Evolutionary conservation across 2,329 filamentous ascomycete species (phyloP).

Genomic region (Ophiocordyceps camponoti-floridani): DNA sequence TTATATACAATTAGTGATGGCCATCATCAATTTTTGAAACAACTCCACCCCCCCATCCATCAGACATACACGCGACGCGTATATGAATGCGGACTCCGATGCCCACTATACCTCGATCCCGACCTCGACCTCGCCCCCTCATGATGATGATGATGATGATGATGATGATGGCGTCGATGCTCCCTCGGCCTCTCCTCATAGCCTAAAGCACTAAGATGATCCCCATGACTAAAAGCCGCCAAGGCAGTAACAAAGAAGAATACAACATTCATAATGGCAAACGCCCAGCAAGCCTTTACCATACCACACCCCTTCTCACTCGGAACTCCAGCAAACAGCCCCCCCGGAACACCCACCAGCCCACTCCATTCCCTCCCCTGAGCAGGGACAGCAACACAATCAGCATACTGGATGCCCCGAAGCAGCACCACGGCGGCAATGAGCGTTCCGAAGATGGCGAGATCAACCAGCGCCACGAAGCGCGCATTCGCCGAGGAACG

Average conservation of each 20-base stretch:
- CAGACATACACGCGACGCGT: constrained; percentile 28
- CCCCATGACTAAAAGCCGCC: constrained; percentile 44
- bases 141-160: background rate
- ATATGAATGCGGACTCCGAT: constrained; percentile 29
- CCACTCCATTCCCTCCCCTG: constrained; percentile 31
- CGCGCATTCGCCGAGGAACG: constrained; percentile 40
- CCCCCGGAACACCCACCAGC: constrained; percentile 36
- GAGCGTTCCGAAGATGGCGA: constrained; percentile 43
- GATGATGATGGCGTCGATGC: constrained; percentile 14
- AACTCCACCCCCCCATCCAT: no score
- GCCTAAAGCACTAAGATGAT: constrained; percentile 25
- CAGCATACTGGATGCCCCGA: constrained; percentile 37
- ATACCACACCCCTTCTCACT: constrained; percentile 66
- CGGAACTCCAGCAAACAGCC: constrained; percentile 30
- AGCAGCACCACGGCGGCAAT: constrained; percentile 44
- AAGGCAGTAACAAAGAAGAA: constrained; percentile 66
- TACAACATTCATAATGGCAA: constrained; percentile 74
- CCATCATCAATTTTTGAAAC: no score
- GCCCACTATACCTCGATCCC: constrained; percentile 19
- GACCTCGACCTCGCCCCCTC: constrained; percentile 8
- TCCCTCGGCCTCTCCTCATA: constrained; percentile 10
- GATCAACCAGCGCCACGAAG: constrained; percentile 42
- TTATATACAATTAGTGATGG: background rate
- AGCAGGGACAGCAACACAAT: constrained; percentile 46
- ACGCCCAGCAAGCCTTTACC: constrained; percentile 79